Percentiles rank a stretch among this genome's conserved stretches.
phyloP scores from a whole-genome alignment of 192 early-diverging fungal genomes.

The Coemansia sp. region DNA sequence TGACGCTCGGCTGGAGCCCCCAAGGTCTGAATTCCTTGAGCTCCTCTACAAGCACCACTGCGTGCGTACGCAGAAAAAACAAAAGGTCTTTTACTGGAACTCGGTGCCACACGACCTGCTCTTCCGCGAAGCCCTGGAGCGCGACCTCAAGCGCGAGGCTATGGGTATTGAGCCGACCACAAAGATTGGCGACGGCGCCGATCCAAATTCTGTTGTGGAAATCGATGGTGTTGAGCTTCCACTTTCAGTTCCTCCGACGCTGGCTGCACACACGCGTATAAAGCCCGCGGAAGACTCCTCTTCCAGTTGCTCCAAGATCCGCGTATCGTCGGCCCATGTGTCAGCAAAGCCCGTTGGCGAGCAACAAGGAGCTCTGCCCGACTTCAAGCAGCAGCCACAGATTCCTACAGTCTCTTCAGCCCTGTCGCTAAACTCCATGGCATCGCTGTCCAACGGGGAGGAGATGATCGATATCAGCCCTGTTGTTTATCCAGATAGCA shows the following conservation, averaged over 20 bases:
- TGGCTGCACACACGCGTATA: conserved; percentile 33
- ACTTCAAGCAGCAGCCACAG: not conserved
- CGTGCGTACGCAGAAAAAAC: conserved; percentile 98
- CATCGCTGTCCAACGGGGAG: conserved; percentile 18
- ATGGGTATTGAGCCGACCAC: conserved; percentile 84
- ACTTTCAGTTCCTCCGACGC: conserved; percentile 50
- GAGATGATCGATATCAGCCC: conserved; percentile 8
- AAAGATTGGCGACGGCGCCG: conserved; percentile 25
- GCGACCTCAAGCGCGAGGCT: conserved; percentile 93
- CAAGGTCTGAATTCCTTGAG: conserved; percentile 90
- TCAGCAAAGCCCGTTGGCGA: conserved; percentile 1
- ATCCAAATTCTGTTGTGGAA: conserved; percentile 37
- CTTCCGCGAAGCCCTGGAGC: conserved; percentile 93
- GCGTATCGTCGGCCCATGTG: conserved; percentile 26
- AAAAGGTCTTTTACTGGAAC: conserved; percentile 99
- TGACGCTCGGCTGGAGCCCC: conserved; percentile 91
- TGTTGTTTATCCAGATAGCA: conserved; percentile 18
- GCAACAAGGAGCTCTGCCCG: not conserved
- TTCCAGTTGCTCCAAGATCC: not conserved
- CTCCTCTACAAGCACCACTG: conserved; percentile 94
- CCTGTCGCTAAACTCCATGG: conserved; percentile 27
- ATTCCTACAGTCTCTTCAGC: conserved; percentile 18
- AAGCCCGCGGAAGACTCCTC: conserved; percentile 1
- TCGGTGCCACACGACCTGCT: conserved; percentile 92
- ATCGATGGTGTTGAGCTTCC: conserved; percentile 52